phyloP scores from a whole-genome alignment of 768 basidiomycete species.

The Cantharellus cinnabarinus region DNA sequence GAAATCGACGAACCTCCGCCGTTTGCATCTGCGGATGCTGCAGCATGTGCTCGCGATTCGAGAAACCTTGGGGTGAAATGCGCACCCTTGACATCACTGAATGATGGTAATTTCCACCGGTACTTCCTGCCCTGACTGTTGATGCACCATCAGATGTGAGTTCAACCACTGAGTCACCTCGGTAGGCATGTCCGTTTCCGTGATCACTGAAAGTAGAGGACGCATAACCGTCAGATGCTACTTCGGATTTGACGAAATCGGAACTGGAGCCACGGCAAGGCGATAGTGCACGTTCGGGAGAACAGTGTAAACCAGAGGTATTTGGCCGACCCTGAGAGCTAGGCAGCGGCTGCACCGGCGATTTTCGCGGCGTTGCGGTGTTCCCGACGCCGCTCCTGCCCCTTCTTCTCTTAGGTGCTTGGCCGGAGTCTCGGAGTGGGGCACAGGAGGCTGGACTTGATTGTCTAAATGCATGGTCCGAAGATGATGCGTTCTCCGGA shows the following conservation, averaged over 20 bases:
- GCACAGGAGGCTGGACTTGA: background rate
- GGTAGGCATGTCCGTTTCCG: background rate
- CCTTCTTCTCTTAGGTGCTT: background rate
- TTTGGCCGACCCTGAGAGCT: background rate
- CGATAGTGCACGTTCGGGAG: background rate
- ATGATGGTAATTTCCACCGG: background rate
- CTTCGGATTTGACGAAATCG: background rate
- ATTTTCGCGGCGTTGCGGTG: background rate
- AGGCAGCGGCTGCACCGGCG: background rate
- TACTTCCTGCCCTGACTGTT: background rate
- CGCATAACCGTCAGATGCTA: background rate
- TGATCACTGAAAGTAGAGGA: background rate
- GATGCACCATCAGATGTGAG: background rate
- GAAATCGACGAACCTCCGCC: background rate
- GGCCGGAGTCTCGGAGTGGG: background rate
- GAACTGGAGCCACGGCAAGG: background rate
- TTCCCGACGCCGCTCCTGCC: background rate
- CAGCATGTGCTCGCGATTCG: background rate
- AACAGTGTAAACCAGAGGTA: background rate
- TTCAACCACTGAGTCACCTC: background rate
- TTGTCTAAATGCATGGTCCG: too few species aligned
- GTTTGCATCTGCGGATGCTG: background rate
- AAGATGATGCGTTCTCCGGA: background rate
- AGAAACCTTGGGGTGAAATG: background rate
- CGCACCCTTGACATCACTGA: background rate